These are phyloP conservation scores for Alternaria consortialis DNA, from an alignment of 2,329 filamentous ascomycete genomes.

Conservation along the genomic window DNA sequence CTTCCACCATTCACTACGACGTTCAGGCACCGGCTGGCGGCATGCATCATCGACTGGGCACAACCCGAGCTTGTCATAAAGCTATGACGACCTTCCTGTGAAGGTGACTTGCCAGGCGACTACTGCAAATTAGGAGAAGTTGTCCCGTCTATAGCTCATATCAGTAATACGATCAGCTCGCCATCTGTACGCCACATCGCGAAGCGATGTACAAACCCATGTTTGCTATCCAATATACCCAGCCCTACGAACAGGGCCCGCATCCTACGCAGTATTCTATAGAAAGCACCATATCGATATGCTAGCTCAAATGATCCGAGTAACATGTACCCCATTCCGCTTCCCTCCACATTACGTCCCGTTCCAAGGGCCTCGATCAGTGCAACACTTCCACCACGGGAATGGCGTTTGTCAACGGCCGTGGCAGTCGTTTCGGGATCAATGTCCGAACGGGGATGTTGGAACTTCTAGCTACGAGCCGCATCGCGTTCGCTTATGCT, in stretches of 20 bases:
- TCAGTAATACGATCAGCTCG: constrained; percentile 9
- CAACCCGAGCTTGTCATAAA: not conserved
- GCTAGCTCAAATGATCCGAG: not conserved
- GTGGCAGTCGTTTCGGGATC: not conserved
- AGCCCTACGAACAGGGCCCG: not conserved
- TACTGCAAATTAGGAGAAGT: not conserved
- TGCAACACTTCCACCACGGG: not conserved
- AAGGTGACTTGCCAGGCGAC: not conserved
- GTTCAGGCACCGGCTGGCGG: not conserved
- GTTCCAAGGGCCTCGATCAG: not conserved
- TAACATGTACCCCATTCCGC: not conserved
- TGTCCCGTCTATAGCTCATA: constrained; percentile 1
- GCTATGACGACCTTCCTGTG: not conserved
- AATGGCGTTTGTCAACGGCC: not conserved
- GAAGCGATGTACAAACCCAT: not conserved
- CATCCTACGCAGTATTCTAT: not conserved
- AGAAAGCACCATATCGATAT: not conserved
- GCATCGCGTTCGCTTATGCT: not conserved
- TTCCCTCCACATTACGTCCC: constrained; percentile 1
- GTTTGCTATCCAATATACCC: not conserved
- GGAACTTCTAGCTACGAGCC: constrained; percentile 1
- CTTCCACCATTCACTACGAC: not conserved
- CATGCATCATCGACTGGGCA: not conserved
- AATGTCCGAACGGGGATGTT: not conserved
- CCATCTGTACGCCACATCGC: constrained; percentile 9